phyloP scores from a whole-genome alignment of 1,284 basidiomycete species.

The Calocybe gambosa region DNA sequence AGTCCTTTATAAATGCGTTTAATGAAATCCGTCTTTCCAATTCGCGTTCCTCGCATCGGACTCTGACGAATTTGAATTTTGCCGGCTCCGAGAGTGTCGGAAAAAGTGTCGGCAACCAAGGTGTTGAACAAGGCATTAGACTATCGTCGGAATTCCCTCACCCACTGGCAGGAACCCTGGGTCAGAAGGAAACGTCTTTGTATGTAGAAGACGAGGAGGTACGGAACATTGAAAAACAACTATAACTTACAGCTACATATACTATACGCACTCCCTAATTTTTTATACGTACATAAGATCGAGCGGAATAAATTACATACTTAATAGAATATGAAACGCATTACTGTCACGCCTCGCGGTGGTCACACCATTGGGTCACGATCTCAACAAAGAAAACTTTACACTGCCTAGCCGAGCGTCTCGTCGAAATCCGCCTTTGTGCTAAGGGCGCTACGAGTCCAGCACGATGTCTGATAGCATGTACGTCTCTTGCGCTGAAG shows the following conservation, averaged over 20 bases:
- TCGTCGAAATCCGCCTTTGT: not conserved
- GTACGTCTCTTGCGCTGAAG: constrained; percentile 59
- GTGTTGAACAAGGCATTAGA: no score
- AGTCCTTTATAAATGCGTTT: not conserved
- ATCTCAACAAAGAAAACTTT: not conserved
- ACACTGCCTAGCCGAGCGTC: no score
- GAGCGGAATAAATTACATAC: no score
- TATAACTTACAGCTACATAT: not conserved
- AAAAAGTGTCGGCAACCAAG: no score
- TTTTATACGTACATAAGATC: no score
- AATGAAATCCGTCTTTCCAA: not conserved
- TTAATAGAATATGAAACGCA: no score
- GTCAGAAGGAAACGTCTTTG: not conserved
- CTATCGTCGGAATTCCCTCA: not conserved
- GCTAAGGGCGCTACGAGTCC: not conserved
- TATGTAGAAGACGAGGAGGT: not conserved
- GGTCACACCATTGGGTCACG: not conserved
- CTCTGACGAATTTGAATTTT: not conserved
- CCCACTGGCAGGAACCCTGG: not conserved
- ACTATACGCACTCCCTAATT: no score
- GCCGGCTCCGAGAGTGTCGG: not conserved
- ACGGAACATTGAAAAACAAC: not conserved
- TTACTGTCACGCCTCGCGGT: not conserved
- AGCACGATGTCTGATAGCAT: constrained; percentile 34
- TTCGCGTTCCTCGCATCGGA: not conserved